Conservation (phyloP, 805 yeast species). For the Kodamaea fukazawae region DNA sequence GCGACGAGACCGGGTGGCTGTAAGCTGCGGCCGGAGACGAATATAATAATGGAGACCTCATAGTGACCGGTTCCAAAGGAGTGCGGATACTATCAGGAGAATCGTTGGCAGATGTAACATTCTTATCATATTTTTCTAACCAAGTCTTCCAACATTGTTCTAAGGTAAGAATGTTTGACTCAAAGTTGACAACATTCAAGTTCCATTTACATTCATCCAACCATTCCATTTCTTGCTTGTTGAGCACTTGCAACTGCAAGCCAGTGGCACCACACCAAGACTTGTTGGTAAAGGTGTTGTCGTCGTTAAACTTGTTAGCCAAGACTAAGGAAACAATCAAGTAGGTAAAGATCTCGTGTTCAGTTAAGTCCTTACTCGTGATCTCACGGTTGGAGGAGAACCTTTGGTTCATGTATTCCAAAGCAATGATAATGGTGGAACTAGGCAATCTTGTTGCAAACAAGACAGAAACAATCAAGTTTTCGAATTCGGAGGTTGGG, state of each 20-base stretch:
- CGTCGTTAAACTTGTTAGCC: conserved; percentile 94
- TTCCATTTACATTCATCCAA: conserved; percentile 59
- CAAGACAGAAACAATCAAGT: conserved; percentile 63
- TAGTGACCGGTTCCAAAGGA: conserved; percentile 3
- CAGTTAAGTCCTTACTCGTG: conserved; percentile 17
- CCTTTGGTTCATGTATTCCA: conserved; percentile 74
- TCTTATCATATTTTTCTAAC: conserved; percentile 32
- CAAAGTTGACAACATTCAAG: conserved; percentile 42
- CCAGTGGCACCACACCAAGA: conserved; percentile 98
- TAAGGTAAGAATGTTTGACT: conserved; percentile 36
- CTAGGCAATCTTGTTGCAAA: conserved; percentile 86
- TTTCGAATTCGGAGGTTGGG: conserved; percentile 52
- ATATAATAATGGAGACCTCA: conserved; percentile 6
- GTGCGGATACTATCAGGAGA: conserved; percentile 6
- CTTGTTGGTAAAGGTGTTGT: conserved; percentile 90
- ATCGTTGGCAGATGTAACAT: conserved; percentile 1
- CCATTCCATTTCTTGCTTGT: conserved; percentile 71
- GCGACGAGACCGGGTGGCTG: conserved; percentile 10
- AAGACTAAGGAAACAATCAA: conserved; percentile 69
- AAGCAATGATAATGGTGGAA: conserved; percentile 73
- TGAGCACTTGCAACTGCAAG: conserved; percentile 56
- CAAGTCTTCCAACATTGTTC: conserved; percentile 47
- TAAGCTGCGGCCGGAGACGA: conserved; percentile 6
- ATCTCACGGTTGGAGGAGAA: conserved; percentile 26
- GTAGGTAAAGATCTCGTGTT: conserved; percentile 47